Percentiles rank a stretch among this genome's conserved stretches.
These are phyloP conservation scores for Schwanniomyces etchellsii DNA, from an alignment of 1,139 yeast species.

Conservation along the genomic window DNA sequence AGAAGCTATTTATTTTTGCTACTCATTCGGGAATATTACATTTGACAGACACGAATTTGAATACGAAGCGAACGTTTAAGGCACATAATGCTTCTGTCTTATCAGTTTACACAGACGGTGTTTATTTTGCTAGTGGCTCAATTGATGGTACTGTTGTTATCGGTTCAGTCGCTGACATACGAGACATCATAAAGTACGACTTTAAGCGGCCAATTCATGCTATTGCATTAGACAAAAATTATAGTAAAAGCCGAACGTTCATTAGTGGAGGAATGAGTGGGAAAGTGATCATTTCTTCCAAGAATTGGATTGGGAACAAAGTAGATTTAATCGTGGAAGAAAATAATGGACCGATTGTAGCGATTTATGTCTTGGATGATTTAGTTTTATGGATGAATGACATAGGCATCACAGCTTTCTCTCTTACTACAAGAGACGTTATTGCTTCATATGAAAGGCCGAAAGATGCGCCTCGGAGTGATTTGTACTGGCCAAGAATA, in stretches of 20 bases:
- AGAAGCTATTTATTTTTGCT: conserved; percentile 66
- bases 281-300: conserved; percentile 64
- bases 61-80: conserved; percentile 61
- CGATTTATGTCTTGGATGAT: conserved; percentile 55
- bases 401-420: conserved; percentile 62
- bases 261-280: conserved; percentile 93
- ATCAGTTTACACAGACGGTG: conserved; percentile 67
- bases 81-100: conserved; percentile 85
- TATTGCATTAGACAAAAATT: conserved; percentile 73
- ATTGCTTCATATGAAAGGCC: conserved; percentile 56
- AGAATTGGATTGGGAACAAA: conserved; percentile 84
- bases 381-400: conserved; percentile 83
- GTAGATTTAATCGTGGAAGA: conserved; percentile 60
- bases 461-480: conserved; percentile 61
- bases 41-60: conserved; percentile 53
- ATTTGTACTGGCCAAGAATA: conserved; percentile 78
- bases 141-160: conserved; percentile 91
- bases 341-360: conserved; percentile 68
- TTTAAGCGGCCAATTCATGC: conserved; percentile 87
- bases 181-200: conserved; percentile 69
- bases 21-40: conserved; percentile 86
- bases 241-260: conserved; percentile 54
- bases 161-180: conserved; percentile 59
- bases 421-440: conserved; percentile 38
- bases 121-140: conserved; percentile 76